Conservation (phyloP, 2,329 filamentous ascomycete species). For the Exophiala oligosperma region DNA sequence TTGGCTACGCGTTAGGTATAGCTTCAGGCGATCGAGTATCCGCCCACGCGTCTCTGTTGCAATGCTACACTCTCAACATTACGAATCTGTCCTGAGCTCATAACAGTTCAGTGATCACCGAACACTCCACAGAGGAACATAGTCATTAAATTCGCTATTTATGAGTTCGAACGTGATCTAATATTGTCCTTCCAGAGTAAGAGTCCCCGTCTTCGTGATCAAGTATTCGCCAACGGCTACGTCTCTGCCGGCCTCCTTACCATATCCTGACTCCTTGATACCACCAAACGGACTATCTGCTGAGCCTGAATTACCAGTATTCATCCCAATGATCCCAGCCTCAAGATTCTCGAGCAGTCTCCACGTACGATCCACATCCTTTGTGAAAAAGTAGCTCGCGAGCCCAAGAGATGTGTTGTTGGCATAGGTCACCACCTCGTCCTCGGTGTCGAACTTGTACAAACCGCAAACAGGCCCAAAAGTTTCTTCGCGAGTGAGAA, state of each 20-base stretch:
- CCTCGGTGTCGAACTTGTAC: slow-evolving; percentile 53
- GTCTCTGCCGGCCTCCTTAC: slow-evolving; percentile 42
- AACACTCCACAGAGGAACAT: too few species aligned
- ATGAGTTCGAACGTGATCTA: too few species aligned
- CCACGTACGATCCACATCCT: slow-evolving; percentile 60
- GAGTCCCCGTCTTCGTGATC: too few species aligned
- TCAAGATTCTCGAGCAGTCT: slow-evolving; percentile 60
- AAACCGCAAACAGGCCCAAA: slow-evolving; percentile 54
- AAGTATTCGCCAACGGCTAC: too few species aligned
- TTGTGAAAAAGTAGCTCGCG: slow-evolving; percentile 60
- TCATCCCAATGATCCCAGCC: slow-evolving; percentile 51
- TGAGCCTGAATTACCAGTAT: slow-evolving; percentile 46
- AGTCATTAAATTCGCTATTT: too few species aligned
- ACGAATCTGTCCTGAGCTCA: too few species aligned
- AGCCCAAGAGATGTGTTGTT: slow-evolving; percentile 60
- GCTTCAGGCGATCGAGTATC: too few species aligned
- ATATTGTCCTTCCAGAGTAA: too few species aligned
- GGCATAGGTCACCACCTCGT: slow-evolving; percentile 49
- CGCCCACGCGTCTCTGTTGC: too few species aligned
- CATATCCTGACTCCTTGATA: slow-evolving; percentile 67
- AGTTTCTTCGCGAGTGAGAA: slow-evolving; percentile 45
- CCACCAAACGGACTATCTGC: slow-evolving; percentile 68
- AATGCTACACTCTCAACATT: too few species aligned
- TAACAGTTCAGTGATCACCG: too few species aligned
- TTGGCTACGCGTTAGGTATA: too few species aligned